Conservation (phyloP, 164 flowering plant species). For the Macadamia integrifolia region DNA sequence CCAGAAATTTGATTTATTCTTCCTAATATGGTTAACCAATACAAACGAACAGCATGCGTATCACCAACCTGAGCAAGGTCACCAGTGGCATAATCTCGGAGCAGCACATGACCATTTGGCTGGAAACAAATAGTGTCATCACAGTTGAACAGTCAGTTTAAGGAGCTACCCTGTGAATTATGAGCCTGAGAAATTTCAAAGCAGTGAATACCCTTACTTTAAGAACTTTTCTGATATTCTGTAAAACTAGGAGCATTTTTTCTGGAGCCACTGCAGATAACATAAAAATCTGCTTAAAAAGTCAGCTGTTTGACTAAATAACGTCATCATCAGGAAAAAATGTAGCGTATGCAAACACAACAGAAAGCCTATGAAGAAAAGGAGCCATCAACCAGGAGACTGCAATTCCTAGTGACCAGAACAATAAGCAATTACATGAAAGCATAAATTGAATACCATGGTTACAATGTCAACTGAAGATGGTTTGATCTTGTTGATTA, state of each 20-base stretch:
- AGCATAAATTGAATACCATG: conserved; percentile 53
- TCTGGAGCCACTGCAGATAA: conserved; percentile 97
- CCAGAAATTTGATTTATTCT: background rate
- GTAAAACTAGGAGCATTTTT: conserved; percentile 79
- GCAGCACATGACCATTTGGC: conserved; percentile 84
- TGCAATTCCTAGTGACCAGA: background rate
- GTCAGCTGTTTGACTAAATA: conserved; percentile 37
- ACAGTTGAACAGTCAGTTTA: conserved; percentile 3
- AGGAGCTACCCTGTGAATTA: background rate
- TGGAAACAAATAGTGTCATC: conserved; percentile 27
- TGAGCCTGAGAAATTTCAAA: background rate
- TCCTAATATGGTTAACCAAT: background rate
- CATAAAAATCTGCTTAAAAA: conserved; percentile 78
- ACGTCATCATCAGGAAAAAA: conserved; percentile 5
- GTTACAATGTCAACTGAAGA: conserved; percentile 88
- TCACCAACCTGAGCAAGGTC: conserved; percentile 95
- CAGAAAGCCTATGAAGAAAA: background rate
- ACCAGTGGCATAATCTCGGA: conserved; percentile 93
- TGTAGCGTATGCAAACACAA: background rate
- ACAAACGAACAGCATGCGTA: background rate
- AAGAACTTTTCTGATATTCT: conserved; percentile 71
- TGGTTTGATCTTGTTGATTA: conserved; percentile 50
- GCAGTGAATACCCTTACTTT: conserved; percentile 43
- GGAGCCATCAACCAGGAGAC: background rate
- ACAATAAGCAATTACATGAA: conserved; percentile 2